Evolutionary conservation across 1,139 yeast genomes (phyloP).

Genomic region (Sugiyamaella neomexicana): DNA sequence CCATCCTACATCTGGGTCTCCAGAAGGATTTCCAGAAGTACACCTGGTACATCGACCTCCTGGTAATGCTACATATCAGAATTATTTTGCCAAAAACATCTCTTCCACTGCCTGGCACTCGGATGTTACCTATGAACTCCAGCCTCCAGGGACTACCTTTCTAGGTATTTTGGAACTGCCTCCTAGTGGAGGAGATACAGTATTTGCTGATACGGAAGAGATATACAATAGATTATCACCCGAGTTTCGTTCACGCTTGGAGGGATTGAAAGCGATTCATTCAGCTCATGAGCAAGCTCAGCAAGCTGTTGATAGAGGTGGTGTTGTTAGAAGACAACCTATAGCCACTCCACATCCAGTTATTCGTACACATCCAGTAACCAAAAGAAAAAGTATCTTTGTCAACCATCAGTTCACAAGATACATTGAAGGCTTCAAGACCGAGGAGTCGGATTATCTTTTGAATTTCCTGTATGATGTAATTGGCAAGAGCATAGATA

Average conservation of each 20-base stretch:
- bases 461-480: constrained; percentile 52
- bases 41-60: constrained; percentile 51
- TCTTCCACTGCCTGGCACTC: constrained; percentile 56
- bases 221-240: constrained; percentile 60
- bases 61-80: constrained; percentile 20
- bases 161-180: constrained; percentile 55
- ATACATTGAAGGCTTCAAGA: constrained; percentile 54
- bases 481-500: constrained; percentile 51
- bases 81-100: constrained; percentile 30
- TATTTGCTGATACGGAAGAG: constrained; percentile 55
- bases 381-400: constrained; percentile 52
- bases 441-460: constrained; percentile 54
- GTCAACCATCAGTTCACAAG: constrained; percentile 56
- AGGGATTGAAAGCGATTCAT: constrained; percentile 55
- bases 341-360: constrained; percentile 55
- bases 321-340: constrained; percentile 52
- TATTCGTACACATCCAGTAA: constrained; percentile 58
- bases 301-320: constrained; percentile 46
- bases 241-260: constrained; percentile 49
- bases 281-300: constrained; percentile 53
- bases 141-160: constrained; percentile 61
- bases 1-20: constrained; percentile 70
- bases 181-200: constrained; percentile 59
- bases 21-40: constrained; percentile 59
- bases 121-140: constrained; percentile 59